Evolutionary conservation across 2,329 filamentous ascomycete genomes (phyloP), one percentile per base, ranked within the genome.

Genomic region (Alternaria infectoria): DNA sequence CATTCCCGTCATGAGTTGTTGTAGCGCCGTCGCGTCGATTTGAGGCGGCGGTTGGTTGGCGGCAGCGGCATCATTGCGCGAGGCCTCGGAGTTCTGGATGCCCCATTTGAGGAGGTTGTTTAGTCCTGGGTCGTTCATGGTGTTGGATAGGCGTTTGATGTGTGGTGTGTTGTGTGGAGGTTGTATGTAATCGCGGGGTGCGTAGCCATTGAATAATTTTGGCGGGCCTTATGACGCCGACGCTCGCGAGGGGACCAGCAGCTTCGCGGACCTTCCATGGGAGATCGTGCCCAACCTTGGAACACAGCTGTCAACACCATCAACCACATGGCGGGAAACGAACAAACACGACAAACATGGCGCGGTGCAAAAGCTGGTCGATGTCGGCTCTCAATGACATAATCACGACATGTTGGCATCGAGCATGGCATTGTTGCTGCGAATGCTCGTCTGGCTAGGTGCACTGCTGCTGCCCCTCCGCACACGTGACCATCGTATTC

Each of bases 101-200:
- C 89, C 86, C 92, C 92, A 96, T 86, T 91, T 91, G 64, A 96
- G 88, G 80, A 95, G 89, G 59, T 89, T 86, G 82, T 92, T 93
- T 77, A 95, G 86, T 69, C 86, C 85, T 79, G 86, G 89, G 81
- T 87, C 85, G 85, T 84, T 85, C 76, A 79, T 84, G 74, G 73
- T 70, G 69, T 15, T 12, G 49, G 49, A 19, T 44, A 47, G 51
- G 26, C 4, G 46, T 21, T 23, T 47, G 43, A 57, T 26, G 32
- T 54, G 13, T 28, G 50, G 54, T 52, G 62, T 65, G 55, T 36
- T 57, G 59, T 57, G 58, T 36, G 46, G 60, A 26, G 56, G 45
- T 21, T 59, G 59, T 47, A 15, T 44, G 32, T 15, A n/a, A 47
- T 28, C 30, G 59, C 50, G 56, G 50, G 51, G 62, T 67, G 55